Base-by-base conservation (phyloP, 2,329 filamentous ascomycete genomes). In the Colletotrichum sp. region DNA sequence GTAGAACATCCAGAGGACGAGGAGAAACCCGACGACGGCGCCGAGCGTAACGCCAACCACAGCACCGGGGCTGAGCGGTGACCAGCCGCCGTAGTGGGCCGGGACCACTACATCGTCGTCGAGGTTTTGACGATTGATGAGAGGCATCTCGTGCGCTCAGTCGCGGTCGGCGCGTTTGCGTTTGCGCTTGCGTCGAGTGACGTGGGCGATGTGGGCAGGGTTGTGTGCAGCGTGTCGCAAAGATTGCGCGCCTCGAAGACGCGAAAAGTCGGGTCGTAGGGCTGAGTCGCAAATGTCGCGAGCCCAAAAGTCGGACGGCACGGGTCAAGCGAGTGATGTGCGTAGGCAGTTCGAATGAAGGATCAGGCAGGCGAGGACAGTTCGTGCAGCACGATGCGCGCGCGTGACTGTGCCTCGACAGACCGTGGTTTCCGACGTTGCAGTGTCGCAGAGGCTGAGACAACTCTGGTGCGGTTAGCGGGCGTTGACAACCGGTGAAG, bases 1-100 rank as follows among this genome's bases (percentile, higher is more conserved):
- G 79, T 89, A 90, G 70, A 90, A 76, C 15, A 90, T 78, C 80
- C 87, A 87, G 34, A 91, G 81, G 15, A 90, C 75, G 38, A 91
- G 82, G 36, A 91, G 79, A 79, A 91, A 88, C 66, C 86, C 90
- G 33, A 82, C 84, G 62, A 87, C 83, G 55, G 84, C 82, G 75
- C 86, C 86, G 65, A 88, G 81, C 6, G 86, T 84, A 72, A 87
- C 86, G 76, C 82, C 86, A 12, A 81, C 86, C 16, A 88, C 79
- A 64, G 82, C 81, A 72, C 83, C 86, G 0, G 86, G 88, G 21
- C 78, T 82, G 72, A 76, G 79, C 78, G 81, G 84, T 64, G 82
- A 62, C 27, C 80, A 76, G 24, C 74, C 75, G 74, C 79, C 80
- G 78, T 86, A 86, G 9, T 79, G 77, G 34, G 81, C 77, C 16